Base-by-base conservation (phyloP, 1,284 basidiomycete species). In the Rhodofomes roseus region DNA sequence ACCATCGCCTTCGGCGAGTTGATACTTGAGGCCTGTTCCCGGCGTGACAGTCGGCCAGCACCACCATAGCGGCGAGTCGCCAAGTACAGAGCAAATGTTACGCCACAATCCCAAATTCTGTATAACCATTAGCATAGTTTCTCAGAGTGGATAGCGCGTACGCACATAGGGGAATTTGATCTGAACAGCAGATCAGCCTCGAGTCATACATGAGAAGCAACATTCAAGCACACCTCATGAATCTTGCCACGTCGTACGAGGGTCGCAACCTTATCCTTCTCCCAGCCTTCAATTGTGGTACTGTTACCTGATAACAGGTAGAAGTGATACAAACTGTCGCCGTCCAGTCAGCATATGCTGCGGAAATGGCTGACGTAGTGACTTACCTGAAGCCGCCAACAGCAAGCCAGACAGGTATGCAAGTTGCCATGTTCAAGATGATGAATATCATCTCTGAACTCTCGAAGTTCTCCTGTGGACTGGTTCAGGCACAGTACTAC, bases 211-310 rank as follows among this genome's bases (percentile, higher is more conserved):
- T 8, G 23, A 53, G 8, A 55, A 14, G 50, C 31, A 34, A 61
- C 16, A 54, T 46, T 54, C 52, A 54, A 29, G 8, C 80, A 27
- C 63, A 91, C 90, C 75, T 95, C 91, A 56, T 81, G 84, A 62
- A 98, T 90, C 74, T 91, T 92, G 1, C 96, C 96, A 60, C 90
- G 78, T 14, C 92, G 84, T 50, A 95, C 85, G 66, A 98, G 82
- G 0, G 87, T 92, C 4, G 93, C 89, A 0, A 89, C 93, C 72
- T 92, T 95, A 70, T 99, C 95, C 76, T 98, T 98, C 73, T 99
- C 97, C 93, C 94, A 97, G 1, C 92, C 87, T 76, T 99, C 96
- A 59, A 99, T 97, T 0, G 96, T 98, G 0, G 96, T 99, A 12
- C 89, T 89, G 72, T 99, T 99, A 22, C 82, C 81, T 12, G 82